These are phyloP conservation scores for Puccinia polysora DNA, from an alignment of 1,284 basidiomycete genomes.

Conservation along the genomic window DNA sequence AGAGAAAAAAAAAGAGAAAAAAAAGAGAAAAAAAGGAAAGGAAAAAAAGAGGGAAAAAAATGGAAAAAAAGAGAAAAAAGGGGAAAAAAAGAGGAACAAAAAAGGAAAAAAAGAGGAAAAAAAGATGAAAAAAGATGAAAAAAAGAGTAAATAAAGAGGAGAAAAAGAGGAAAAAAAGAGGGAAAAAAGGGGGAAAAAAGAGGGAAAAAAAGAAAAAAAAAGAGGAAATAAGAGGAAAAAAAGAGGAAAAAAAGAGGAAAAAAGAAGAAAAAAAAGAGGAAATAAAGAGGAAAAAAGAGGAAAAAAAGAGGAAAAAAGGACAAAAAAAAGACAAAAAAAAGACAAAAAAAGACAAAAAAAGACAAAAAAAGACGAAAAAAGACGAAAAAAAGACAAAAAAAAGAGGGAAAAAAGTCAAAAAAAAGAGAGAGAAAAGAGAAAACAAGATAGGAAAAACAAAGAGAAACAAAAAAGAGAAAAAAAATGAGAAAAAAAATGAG, in stretches of 20 bases:
- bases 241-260: neutral
- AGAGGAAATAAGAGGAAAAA: neutral
- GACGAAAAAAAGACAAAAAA: neutral
- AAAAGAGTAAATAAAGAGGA: neutral
- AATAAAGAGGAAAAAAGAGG: neutral
- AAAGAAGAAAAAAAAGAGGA: neutral
- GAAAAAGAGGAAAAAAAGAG: neutral
- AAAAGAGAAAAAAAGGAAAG: neutral
- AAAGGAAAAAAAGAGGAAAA: neutral
- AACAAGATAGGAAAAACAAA: neutral
- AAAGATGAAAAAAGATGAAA: neutral
- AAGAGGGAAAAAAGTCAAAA: neutral
- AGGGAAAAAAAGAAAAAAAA: neutral
- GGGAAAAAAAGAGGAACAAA: neutral
- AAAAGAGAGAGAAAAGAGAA: neutral
- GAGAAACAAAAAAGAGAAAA: neutral
- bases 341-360: neutral
- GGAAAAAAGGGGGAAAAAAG: neutral
- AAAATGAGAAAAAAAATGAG: neutral
- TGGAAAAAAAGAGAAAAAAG: neutral
- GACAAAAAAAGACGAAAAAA: neutral
- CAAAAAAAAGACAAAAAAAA: neutral
- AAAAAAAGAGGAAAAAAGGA: neutral
- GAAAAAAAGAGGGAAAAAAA: neutral
- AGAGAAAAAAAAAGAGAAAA: slow-evolving; percentile 1